phyloP scores from a whole-genome alignment of 441 rosid species.

The Capsella rubella region DNA sequence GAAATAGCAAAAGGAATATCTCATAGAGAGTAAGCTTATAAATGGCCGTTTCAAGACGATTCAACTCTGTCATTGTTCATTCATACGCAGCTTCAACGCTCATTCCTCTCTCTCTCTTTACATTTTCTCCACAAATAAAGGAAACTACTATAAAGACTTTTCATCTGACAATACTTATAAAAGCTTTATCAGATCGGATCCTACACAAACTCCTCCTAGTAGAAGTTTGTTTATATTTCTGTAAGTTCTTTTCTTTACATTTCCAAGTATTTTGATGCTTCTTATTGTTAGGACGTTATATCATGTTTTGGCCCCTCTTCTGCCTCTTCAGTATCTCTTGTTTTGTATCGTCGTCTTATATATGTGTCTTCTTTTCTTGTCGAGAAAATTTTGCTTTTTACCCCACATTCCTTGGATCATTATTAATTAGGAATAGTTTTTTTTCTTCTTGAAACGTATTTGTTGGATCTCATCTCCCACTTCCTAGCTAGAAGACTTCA shows the following conservation, averaged over 20 bases:
- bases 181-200: slow-evolving; percentile 18
- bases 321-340: slow-evolving; percentile 30
- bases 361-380: neutral
- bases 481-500: neutral
- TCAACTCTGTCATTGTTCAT: slow-evolving; percentile 38
- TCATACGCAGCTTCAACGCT: slow-evolving; percentile 16
- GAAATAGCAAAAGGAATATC: slow-evolving; percentile 35
- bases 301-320: slow-evolving; percentile 20
- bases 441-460: slow-evolving; percentile 5
- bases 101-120: slow-evolving; percentile 3
- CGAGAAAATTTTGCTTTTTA: neutral
- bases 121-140: neutral
- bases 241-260: slow-evolving; percentile 21
- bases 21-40: slow-evolving; percentile 37
- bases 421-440: neutral
- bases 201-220: slow-evolving; percentile 11
- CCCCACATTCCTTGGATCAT: slow-evolving; percentile 29
- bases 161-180: neutral
- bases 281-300: neutral
- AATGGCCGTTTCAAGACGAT: slow-evolving; percentile 30
- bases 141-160: neutral
- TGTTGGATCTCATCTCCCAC: neutral
- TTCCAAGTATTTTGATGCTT: slow-evolving; percentile 12
- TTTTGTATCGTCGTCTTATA: slow-evolving; percentile 14
- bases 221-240: slow-evolving; percentile 10